Conservation (phyloP, 805 yeast genomes). For the Helenozyma rhizophorensis region DNA sequence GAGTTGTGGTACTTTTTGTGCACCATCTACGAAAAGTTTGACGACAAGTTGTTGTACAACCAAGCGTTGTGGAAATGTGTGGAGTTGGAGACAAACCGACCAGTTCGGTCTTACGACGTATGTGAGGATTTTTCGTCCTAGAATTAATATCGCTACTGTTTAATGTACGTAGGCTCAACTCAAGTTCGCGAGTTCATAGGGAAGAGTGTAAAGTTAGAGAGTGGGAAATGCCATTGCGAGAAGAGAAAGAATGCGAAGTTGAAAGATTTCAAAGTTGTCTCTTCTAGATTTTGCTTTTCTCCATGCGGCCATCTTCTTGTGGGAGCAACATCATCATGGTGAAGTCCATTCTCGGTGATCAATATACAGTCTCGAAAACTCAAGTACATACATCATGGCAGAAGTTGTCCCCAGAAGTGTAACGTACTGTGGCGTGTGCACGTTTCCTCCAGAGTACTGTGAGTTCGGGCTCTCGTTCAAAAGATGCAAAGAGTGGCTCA, state of each 20-base stretch:
- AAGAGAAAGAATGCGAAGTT: too few relatives aligned
- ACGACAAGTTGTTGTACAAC: constrained; percentile 46
- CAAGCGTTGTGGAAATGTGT: constrained; percentile 59
- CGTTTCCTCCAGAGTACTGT: constrained; percentile 87
- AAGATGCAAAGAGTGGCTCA: constrained; percentile 82
- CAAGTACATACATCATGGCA: constrained; percentile 17
- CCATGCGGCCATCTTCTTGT: too few relatives aligned
- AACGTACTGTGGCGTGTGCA: constrained; percentile 72
- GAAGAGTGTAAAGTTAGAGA: too few relatives aligned
- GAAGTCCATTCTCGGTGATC: too few relatives aligned
- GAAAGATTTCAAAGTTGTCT: too few relatives aligned
- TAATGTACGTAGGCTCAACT: too few relatives aligned
- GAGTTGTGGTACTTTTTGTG: constrained; percentile 74
- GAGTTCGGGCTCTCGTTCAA: constrained; percentile 82
- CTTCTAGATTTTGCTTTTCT: too few relatives aligned
- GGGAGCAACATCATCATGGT: too few relatives aligned
- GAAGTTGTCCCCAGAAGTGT: constrained; percentile 34
- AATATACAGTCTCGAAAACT: constrained; percentile 1
- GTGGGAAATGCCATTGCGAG: too few relatives aligned
- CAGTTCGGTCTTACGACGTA: constrained; percentile 41
- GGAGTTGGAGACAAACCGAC: constrained; percentile 56
- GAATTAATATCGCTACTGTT: too few relatives aligned
- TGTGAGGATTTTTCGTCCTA: constrained; percentile 25
- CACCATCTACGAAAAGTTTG: constrained; percentile 54
- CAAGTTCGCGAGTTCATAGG: too few relatives aligned